Percentiles rank a stretch among this genome's conserved stretches.
phyloP scores from a whole-genome alignment of 148 eudicot genomes.

The Pharnaceum exiguum region DNA sequence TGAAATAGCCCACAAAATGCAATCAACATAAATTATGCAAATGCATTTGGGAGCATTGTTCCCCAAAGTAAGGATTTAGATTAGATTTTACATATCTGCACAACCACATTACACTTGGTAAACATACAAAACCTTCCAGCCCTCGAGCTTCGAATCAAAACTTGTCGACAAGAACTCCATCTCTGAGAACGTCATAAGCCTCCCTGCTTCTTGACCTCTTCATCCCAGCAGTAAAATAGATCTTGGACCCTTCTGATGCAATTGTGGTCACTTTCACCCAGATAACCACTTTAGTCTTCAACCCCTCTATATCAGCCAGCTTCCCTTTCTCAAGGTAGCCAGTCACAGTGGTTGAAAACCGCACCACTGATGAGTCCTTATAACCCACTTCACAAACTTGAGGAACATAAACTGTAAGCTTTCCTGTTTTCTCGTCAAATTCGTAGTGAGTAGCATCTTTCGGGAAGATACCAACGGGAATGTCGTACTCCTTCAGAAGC shows the following conservation, averaged over 20 bases:
- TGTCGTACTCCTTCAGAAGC: constrained; percentile 78
- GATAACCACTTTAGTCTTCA: constrained; percentile 82
- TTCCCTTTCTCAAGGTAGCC: constrained; percentile 91
- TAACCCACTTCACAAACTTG: constrained; percentile 86
- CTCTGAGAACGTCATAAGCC: constrained; percentile 79
- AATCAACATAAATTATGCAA: too few relatives aligned
- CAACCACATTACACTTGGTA: not conserved
- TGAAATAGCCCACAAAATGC: too few relatives aligned
- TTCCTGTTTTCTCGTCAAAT: constrained; percentile 75
- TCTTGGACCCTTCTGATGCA: constrained; percentile 62
- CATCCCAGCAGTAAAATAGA: constrained; percentile 75
- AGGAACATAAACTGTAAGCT: constrained; percentile 71
- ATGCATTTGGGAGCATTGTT: too few relatives aligned
- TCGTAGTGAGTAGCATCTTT: constrained; percentile 93
- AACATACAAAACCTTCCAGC: not conserved
- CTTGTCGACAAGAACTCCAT: constrained; percentile 68
- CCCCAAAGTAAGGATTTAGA: too few relatives aligned
- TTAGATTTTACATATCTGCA: too few relatives aligned
- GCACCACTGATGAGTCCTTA: constrained; percentile 79
- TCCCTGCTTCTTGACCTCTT: constrained; percentile 73
- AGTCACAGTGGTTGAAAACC: constrained; percentile 72
- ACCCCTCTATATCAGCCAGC: constrained; percentile 77
- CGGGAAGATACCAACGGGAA: constrained; percentile 85
- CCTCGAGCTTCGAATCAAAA: constrained; percentile 29
- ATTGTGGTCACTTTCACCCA: constrained; percentile 86